A percentile compares a stretch with the other conserved stretches of the same genome.
These are phyloP conservation scores for Aspergillus sp. DNA, from an alignment of 2,329 filamentous ascomycete species.

Conservation along the genomic window DNA sequence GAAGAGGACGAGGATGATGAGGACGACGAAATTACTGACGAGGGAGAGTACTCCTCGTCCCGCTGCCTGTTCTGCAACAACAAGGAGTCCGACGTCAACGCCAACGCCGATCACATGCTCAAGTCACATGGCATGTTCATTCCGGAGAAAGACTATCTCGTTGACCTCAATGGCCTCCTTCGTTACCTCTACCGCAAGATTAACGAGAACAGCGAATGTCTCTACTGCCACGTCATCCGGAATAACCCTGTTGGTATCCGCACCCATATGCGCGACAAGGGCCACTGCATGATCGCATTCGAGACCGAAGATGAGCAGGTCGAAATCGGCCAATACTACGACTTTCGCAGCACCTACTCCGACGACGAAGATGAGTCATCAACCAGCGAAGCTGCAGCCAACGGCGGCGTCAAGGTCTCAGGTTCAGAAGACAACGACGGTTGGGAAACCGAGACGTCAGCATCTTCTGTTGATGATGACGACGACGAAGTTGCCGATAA, in stretches of 20 bases:
- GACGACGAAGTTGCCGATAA: conserved; percentile 73
- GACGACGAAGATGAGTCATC: conserved; percentile 47
- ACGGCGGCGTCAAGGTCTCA: conserved; percentile 57
- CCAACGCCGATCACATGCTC: conserved; percentile 83
- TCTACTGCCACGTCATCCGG: conserved; percentile 79
- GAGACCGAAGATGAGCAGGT: conserved; percentile 81
- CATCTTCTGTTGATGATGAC: conserved; percentile 78
- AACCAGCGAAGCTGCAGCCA: conserved; percentile 26
- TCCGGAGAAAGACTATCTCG: conserved; percentile 76
- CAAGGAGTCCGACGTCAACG: conserved; percentile 62
- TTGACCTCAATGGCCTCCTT: conserved; percentile 73
- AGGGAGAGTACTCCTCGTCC: conserved; percentile 41
- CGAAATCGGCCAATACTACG: conserved; percentile 92
- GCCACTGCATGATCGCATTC: conserved; percentile 95
- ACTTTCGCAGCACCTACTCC: conserved; percentile 92
- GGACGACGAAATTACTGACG: conserved; percentile 40
- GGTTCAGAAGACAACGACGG: conserved; percentile 60
- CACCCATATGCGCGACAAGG: conserved; percentile 94
- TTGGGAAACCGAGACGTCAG: conserved; percentile 94
- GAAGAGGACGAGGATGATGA: conserved; percentile 46
- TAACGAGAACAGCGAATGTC: conserved; percentile 69
- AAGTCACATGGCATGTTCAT: conserved; percentile 93
- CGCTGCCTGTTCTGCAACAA: conserved; percentile 89
- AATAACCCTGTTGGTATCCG: conserved; percentile 72
- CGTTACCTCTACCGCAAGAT: conserved; percentile 72